Conservation (phyloP, 2,329 filamentous ascomycete species). For the Clonostachys chloroleuca region DNA sequence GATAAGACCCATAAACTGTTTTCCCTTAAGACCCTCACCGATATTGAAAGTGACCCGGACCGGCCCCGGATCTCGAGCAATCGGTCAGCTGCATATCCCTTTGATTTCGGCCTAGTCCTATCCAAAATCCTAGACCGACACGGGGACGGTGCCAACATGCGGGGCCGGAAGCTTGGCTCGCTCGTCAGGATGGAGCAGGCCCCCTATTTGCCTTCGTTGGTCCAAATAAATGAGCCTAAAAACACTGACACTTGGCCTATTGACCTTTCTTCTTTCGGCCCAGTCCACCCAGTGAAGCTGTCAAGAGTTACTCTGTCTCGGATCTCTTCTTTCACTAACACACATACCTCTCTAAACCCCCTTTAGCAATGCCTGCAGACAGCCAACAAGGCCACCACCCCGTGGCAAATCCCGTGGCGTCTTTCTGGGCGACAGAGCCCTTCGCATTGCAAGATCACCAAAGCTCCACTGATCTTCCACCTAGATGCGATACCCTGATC, state of each 20-base stretch:
- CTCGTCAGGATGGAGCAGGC: no score
- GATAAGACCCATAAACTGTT: no score
- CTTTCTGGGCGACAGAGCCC: constrained; percentile 9
- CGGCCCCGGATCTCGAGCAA: neutral
- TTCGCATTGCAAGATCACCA: constrained; percentile 10
- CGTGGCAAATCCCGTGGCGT: constrained; percentile 7
- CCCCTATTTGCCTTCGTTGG: no score
- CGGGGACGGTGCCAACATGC: no score
- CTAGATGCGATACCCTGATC: constrained; percentile 3
- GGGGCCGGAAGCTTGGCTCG: no score
- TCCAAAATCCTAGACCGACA: neutral
- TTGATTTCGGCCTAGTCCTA: neutral
- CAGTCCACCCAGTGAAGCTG: no score
- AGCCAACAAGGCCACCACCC: neutral
- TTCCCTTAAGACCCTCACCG: no score
- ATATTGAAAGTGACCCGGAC: no score
- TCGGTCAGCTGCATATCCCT: neutral
- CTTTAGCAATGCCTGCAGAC: neutral
- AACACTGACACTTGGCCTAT: no score
- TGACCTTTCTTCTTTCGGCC: no score
- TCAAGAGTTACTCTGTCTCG: no score
- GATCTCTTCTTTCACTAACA: neutral
- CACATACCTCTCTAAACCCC: neutral
- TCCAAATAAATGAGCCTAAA: no score
- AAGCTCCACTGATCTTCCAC: constrained; percentile 6